Conservation (phyloP, 345 rosid species). For the Corchorus olitorius region DNA sequence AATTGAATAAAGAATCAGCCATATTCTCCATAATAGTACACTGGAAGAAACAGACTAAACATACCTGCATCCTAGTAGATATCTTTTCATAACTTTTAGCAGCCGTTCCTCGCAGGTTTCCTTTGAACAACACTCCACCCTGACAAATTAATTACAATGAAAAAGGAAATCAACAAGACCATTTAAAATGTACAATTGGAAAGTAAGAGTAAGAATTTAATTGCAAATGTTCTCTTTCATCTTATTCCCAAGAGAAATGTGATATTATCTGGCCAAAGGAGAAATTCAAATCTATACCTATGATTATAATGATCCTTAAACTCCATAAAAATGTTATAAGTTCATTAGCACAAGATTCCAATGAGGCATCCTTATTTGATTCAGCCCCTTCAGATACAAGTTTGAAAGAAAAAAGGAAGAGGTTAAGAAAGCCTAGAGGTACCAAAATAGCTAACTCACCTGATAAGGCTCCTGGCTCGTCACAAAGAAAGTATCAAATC, state of each 20-base stretch:
- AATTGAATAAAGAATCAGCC: slow-evolving; percentile 9
- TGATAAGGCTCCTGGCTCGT: slow-evolving; percentile 97
- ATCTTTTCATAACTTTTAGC: slow-evolving; percentile 85
- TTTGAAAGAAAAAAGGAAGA: slow-evolving; percentile 6
- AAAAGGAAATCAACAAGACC: slow-evolving; percentile 6
- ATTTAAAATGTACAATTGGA: not conserved
- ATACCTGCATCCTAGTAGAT: slow-evolving; percentile 70
- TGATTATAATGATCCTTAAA: not conserved
- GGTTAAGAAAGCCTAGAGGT: slow-evolving; percentile 12
- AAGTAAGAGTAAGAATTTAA: slow-evolving; percentile 8
- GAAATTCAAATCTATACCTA: not conserved
- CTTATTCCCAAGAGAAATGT: not conserved
- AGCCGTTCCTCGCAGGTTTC: slow-evolving; percentile 86
- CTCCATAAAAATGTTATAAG: not conserved
- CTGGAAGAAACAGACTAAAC: slow-evolving; percentile 9
- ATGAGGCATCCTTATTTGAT: slow-evolving; percentile 12
- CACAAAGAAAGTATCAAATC: slow-evolving; percentile 92
- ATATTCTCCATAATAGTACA: slow-evolving; percentile 8
- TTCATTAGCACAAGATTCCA: not conserved
- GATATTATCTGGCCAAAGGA: not conserved
- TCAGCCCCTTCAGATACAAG: slow-evolving; percentile 8
- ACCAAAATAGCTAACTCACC: slow-evolving; percentile 45
- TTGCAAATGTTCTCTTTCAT: not conserved
- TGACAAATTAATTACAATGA: slow-evolving; percentile 32
- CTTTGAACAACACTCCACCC: slow-evolving; percentile 95